Conservation (phyloP, 306 rosid species). For the Cyamopsis tetragonoloba region DNA sequence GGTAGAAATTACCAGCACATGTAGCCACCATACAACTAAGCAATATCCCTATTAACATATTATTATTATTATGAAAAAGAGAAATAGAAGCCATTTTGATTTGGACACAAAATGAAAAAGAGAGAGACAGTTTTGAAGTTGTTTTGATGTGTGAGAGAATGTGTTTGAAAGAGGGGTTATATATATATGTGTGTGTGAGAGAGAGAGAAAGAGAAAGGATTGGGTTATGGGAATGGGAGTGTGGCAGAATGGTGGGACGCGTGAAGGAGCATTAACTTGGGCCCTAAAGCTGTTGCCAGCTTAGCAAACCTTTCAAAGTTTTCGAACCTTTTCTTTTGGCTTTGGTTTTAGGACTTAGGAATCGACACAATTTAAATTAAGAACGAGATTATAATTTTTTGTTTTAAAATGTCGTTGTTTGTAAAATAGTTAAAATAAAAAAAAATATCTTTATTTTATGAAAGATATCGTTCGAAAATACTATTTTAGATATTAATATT, state of each 20-base stretch:
- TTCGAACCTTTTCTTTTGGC: conserved; percentile 59
- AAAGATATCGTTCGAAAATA: no score
- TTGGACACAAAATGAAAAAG: conserved; percentile 11
- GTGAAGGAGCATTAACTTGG: conserved; percentile 42
- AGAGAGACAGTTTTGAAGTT: conserved; percentile 10
- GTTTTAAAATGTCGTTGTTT: no score
- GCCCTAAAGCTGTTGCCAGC: conserved; percentile 62
- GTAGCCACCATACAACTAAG: conserved; percentile 36
- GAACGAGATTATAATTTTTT: no score
- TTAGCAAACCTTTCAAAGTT: conserved; percentile 44
- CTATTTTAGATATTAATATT: no score
- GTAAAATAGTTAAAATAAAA: no score
- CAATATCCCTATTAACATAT: conserved; percentile 28
- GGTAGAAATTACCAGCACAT: conserved; percentile 54
- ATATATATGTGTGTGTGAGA: background rate
- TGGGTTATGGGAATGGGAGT: no score
- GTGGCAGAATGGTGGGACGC: conserved; percentile 29
- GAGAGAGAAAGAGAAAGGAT: background rate
- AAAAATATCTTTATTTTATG: no score
- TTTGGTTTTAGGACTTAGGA: conserved; percentile 16
- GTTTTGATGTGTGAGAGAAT: conserved; percentile 28
- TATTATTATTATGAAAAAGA: conserved; percentile 11
- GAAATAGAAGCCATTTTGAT: conserved; percentile 35
- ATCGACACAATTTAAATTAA: no score
- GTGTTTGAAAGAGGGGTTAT: conserved; percentile 34